Conservation (phyloP, 257 asterid species). For the Solanum medicagineum region DNA sequence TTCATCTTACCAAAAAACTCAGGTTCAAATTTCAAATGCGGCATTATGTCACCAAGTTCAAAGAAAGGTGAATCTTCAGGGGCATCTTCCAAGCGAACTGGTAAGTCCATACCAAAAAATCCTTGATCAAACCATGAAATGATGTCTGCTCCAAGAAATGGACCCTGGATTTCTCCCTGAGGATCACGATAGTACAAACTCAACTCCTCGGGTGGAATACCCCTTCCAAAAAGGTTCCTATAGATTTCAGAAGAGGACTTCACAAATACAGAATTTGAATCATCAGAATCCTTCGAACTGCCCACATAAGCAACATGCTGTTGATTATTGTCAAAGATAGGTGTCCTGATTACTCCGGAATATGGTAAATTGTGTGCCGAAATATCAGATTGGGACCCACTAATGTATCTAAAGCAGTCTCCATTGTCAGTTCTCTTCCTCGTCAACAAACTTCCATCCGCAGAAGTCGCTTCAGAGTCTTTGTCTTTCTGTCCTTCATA, state of each 20-base stretch:
- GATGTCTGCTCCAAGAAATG: conserved; percentile 92
- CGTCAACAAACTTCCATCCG: not conserved
- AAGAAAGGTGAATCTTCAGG: conserved; percentile 58
- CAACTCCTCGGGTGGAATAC: conserved; percentile 62
- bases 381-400: conserved; percentile 30
- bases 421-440: conserved; percentile 3
- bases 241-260: conserved; percentile 33
- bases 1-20: conserved; percentile 25
- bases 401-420: conserved; percentile 13
- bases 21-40: conserved; percentile 49
- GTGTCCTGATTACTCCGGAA: conserved; percentile 16
- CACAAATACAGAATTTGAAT: conserved; percentile 22
- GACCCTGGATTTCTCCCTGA: conserved; percentile 96
- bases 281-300: conserved; percentile 27
- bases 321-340: conserved; percentile 18
- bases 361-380: conserved; percentile 18
- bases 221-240: conserved; percentile 41
- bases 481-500: conserved; percentile 17
- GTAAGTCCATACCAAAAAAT: conserved; percentile 84
- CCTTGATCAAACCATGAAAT: conserved; percentile 98
- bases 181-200: conserved; percentile 89
- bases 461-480: conserved; percentile 18
- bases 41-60: conserved; percentile 89
- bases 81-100: conserved; percentile 87
- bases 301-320: conserved; percentile 22